Base-by-base conservation (phyloP, 495 filamentous ascomycete species). In the Xylaria grammica region DNA sequence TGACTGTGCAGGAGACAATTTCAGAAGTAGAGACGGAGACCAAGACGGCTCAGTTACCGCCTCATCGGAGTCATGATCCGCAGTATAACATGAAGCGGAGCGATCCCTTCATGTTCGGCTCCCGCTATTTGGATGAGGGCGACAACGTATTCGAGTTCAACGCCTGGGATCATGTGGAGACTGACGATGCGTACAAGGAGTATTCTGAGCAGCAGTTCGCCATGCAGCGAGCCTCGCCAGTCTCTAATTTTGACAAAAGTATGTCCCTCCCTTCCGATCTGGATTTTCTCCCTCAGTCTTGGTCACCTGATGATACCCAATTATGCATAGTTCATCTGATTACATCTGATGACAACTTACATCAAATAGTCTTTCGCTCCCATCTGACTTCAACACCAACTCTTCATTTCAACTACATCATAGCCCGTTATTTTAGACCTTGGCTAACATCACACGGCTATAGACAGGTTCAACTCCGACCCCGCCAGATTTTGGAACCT, bases 81-180 rank as follows among this genome's bases (percentile, higher is more conserved):
- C 74, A 82, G 54, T 76, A 84, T 69, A 89, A 86, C 72, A 81
- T 88, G 75, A 99, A 98, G 81, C 85, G 91, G 60, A 91, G 75
- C 72, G 91, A 96, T 67, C 96, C 95, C 36, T 99, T 99, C 78
- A 87, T 93, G 77, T 99, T 99, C 76, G 95, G 95, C 58, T 94
- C 91, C 11, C 92, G 95, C 50, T 88, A 85, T 67, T 88, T 99
- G 42, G 86, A 90, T 65, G 79, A 92, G 69, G 85, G 87, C 67
- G 92, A 96, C 77, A 85, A 97, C 70, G 89, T 96, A 67, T 98
- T 90, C 79, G 89, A 94, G 72, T 94, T 93, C 87, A 99, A 99
- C 75, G 95, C 95, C 42, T 99, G 95, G 95, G 95, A 99, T 77
- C 94, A 98, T 72, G 95, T 98, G 71, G 87, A 90, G 69, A 89